These are phyloP conservation scores for Cenchrus purpureus DNA, from an alignment of 176 grass and related monocot genomes.

Conservation along the genomic window DNA sequence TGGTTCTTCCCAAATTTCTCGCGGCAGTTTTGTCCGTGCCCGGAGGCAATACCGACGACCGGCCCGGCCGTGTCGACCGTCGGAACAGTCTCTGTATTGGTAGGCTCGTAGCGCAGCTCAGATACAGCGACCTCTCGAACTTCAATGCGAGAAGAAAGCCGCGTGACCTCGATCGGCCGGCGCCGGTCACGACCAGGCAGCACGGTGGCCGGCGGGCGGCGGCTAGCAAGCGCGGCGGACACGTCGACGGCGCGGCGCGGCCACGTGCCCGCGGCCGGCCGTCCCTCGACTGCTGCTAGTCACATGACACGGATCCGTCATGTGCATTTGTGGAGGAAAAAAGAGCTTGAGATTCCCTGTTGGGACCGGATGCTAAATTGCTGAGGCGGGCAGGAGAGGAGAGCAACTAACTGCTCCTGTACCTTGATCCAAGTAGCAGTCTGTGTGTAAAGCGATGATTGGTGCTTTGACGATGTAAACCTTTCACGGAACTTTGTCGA, in stretches of 20 bases:
- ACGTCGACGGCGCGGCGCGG: neutral
- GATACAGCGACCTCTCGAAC: neutral
- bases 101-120: neutral
- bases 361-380: neutral
- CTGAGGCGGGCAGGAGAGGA: neutral
- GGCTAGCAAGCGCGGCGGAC: neutral
- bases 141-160: neutral
- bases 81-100: neutral
- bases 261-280: slow-evolving; percentile 36
- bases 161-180: neutral
- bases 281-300: neutral
- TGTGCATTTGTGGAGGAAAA: neutral
- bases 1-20: neutral
- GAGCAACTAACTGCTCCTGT: neutral
- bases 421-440: neutral
- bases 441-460: neutral
- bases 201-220: too few relatives aligned
- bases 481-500: neutral
- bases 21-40: neutral
- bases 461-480: neutral
- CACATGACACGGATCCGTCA: neutral
- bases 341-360: neutral
- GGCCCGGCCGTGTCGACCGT: neutral
- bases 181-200: neutral
- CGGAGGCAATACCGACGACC: neutral